phyloP scores from a whole-genome alignment of 78 protist species.

The Emiliania huxleyi region DNA sequence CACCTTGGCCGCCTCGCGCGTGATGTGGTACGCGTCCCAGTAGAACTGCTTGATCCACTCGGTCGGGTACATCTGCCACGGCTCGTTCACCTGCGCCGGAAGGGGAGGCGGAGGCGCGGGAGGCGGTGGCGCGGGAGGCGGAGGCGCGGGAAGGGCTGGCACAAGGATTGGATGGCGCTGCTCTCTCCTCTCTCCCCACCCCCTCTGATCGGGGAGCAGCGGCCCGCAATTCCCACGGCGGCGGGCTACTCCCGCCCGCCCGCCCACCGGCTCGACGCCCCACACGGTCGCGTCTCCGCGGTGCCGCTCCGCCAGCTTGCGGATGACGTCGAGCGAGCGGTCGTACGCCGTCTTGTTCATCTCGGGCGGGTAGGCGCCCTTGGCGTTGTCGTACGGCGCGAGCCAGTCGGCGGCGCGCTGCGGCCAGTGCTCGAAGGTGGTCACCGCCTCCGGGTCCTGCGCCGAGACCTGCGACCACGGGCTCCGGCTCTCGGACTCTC shows the following conservation, averaged over 20 bases:
- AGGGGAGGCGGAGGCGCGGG: no score
- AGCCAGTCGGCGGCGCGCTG: neutral
- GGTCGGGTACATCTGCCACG: neutral
- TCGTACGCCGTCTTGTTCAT: neutral
- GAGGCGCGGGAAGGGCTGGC: no score
- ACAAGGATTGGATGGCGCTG: no score
- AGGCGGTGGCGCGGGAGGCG: no score
- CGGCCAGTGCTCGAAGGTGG: neutral
- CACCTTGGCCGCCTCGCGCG: neutral
- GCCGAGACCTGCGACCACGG: neutral
- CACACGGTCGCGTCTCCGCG: neutral
- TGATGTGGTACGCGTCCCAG: neutral
- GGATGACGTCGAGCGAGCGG: neutral
- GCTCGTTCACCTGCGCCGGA: conserved; percentile 22
- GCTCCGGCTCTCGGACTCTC: no score
- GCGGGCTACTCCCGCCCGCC: no score
- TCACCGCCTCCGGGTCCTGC: neutral
- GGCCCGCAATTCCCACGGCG: no score
- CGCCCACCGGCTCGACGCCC: conserved; percentile 13
- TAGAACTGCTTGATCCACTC: neutral
- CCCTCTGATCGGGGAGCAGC: no score
- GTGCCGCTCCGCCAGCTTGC: neutral
- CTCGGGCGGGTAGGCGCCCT: neutral
- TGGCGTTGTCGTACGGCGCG: neutral
- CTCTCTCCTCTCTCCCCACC: no score